These are phyloP conservation scores for Pseudonitzschia pungens DNA, from an alignment of 108 stramenopile species.

Conservation along the genomic window DNA sequence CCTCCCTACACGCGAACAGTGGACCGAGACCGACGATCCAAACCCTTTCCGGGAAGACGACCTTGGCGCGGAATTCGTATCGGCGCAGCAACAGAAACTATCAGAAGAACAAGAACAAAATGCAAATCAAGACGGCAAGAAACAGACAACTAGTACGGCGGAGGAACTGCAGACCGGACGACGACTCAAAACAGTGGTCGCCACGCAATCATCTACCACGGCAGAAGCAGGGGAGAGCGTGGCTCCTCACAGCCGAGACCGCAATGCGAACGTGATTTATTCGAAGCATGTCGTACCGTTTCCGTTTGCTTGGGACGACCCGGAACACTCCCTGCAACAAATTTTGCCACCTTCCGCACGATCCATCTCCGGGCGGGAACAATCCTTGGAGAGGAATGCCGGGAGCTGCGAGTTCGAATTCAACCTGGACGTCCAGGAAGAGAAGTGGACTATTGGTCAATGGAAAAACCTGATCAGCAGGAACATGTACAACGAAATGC, in stretches of 20 bases:
- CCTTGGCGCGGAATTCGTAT: background rate
- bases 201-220: background rate
- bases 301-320: conserved; percentile 74
- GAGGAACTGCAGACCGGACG: conserved; percentile 2
- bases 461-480: conserved; percentile 54
- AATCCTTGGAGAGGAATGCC: conserved; percentile 60
- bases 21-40: background rate
- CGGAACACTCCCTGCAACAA: conserved; percentile 46
- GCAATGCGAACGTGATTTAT: background rate
- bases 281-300: conserved; percentile 52
- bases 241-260: background rate
- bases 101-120: background rate
- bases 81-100: background rate
- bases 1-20: background rate
- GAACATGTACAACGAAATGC: conserved; percentile 22
- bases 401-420: conserved; percentile 81
- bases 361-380: conserved; percentile 57
- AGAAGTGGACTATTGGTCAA: conserved; percentile 62
- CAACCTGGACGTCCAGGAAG: conserved; percentile 63
- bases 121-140: background rate
- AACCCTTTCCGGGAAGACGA: background rate
- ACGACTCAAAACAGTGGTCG: conserved; percentile 7
- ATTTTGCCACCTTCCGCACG: conserved; percentile 40
- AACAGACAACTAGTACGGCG: background rate
- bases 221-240: background rate